Evolutionary conservation across 257 asterid genomes (phyloP), one percentile per base, ranked within the genome.

Genomic region (Ilex aquifolium): DNA sequence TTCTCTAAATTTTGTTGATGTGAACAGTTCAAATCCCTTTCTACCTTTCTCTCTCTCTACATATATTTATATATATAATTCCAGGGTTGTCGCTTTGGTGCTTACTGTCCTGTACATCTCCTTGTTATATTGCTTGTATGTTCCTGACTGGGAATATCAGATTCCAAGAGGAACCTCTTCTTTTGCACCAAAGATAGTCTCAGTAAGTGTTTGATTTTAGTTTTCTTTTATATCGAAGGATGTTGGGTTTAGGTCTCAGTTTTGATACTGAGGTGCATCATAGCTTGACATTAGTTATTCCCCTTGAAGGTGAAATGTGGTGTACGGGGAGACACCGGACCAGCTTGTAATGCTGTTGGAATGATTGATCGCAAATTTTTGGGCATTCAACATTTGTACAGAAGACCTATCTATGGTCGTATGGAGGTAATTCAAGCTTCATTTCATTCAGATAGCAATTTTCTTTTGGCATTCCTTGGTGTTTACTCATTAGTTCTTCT

Each of bases 261-360:
- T 61, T 31, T 21, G 14, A 42, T 31, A 52, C 36, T 52, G 51
- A 44, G 6, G 13, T 11, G 50, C 40, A 6, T 29, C 57, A 44
- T 40, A 14, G 40, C 42, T 63, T 72, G 61, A 76, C 67, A 61
- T 10, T n/a, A 27, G 58, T 69, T 11, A 49, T 68, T 65, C 17
- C 66, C 32, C 46, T 71, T 76, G 67, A 71, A 86, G 90, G 86
- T 86, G 65, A 82, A 76, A 66, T 86, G 95, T 68, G 83, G 80
- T 36, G 74, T 75, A 29, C 69, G 87, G 57, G 95, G 88, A 40
- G 80, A 84, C 81, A 78, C 83, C 10, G 91, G 85, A 27, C 95
- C 95, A 31, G 86, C 85, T 58, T 86, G 95, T 65, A 86, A 83
- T 78, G 88, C 79, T 75, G 91, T 67, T 70, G 95, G 91, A 68